Evolutionary conservation across 352 stramenopile species (phyloP).

Genomic region (Pythium vanterpoolii): DNA sequence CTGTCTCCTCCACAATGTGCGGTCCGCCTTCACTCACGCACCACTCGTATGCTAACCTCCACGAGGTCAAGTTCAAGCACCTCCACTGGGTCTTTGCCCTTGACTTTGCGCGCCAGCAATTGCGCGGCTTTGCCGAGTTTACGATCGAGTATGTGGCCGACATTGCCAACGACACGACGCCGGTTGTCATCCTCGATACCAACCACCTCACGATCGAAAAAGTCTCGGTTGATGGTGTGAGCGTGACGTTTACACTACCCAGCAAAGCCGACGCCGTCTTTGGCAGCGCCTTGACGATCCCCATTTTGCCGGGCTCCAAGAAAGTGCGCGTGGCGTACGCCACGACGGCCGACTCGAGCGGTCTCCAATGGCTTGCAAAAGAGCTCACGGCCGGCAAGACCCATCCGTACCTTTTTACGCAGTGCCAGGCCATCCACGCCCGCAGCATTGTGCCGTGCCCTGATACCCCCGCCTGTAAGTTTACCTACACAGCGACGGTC

Average conservation of each 20-base stretch:
- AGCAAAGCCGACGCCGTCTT: constrained; percentile 50
- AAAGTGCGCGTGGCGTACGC: constrained; percentile 78
- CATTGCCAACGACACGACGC: constrained; percentile 33
- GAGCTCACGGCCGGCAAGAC: constrained; percentile 93
- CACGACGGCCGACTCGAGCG: constrained; percentile 9
- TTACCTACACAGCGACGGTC: constrained; percentile 91
- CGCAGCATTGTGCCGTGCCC: constrained; percentile 95
- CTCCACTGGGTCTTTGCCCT: constrained; percentile 85
- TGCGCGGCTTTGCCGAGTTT: constrained; percentile 86
- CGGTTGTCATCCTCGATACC: constrained; percentile 82
- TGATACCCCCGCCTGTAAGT: constrained; percentile 92
- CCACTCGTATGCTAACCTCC: constrained; percentile 87
- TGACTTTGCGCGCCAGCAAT: constrained; percentile 74
- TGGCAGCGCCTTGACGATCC: constrained; percentile 37
- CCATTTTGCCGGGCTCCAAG: constrained; percentile 32
- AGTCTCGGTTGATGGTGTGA: constrained; percentile 43
- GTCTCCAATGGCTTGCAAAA: constrained; percentile 57
- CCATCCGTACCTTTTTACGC: constrained; percentile 94
- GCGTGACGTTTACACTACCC: constrained; percentile 30
- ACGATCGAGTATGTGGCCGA: constrained; percentile 44
- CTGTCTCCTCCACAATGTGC: no score
- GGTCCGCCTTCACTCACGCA: constrained; percentile 20
- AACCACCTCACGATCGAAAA: constrained; percentile 70
- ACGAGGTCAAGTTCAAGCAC: constrained; percentile 78
- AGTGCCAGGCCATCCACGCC: constrained; percentile 94